Percentiles rank a stretch among this genome's conserved stretches.
Evolutionary conservation across 106 monocot genomes (phyloP).

Genomic region (Acorus gramineus): DNA sequence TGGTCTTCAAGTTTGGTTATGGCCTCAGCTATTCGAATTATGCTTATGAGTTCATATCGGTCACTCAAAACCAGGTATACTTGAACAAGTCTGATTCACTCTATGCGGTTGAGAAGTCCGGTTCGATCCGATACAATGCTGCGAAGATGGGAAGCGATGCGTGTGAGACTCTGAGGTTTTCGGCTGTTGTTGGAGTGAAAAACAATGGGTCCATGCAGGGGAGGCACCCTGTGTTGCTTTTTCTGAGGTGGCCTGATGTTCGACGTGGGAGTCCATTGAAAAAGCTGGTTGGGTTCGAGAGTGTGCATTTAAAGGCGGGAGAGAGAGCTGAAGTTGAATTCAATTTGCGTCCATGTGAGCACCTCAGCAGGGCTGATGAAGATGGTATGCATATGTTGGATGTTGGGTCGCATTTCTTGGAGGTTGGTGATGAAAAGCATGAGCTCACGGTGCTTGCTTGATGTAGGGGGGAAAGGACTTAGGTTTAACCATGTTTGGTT

Average conservation of each 20-base stretch:
- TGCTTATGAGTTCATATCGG: constrained; percentile 41
- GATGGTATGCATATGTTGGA: constrained; percentile 61
- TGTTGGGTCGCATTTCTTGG: constrained; percentile 50
- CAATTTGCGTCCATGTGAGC: constrained; percentile 52
- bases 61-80: constrained; percentile 7
- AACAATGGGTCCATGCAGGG: constrained; percentile 68
- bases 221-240: constrained; percentile 62
- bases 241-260: constrained; percentile 18
- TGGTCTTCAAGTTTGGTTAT: constrained; percentile 67
- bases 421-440: constrained; percentile 43
- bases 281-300: constrained; percentile 62
- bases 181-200: constrained; percentile 35
- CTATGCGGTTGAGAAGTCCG: constrained; percentile 3
- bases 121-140: constrained; percentile 14
- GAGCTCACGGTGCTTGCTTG: constrained; percentile 27
- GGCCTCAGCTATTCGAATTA: constrained; percentile 82
- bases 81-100: constrained; percentile 26
- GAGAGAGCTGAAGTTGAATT: constrained; percentile 37
- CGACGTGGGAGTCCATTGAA: constrained; percentile 27
- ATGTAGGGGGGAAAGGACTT: not conserved
- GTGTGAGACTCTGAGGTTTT: constrained; percentile 45
- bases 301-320: constrained; percentile 33
- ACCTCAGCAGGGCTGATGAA: constrained; percentile 28
- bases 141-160: constrained; percentile 16
- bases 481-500: no score